These are phyloP conservation scores for Colletotrichum endophyticum DNA, from an alignment of 2,329 filamentous ascomycete genomes.

Conservation along the genomic window DNA sequence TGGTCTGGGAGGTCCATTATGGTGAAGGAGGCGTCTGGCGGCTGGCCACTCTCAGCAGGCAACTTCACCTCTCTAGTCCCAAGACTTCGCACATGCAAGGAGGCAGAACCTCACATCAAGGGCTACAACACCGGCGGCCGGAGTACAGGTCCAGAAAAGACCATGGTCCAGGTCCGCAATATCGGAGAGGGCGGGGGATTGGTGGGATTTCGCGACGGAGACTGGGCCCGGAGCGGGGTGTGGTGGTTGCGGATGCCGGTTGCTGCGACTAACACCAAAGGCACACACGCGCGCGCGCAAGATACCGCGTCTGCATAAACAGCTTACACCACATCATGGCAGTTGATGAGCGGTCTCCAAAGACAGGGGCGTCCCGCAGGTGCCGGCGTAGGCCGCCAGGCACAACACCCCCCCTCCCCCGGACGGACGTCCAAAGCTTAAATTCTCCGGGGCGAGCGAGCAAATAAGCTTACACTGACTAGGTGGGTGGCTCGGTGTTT, in stretches of 20 bases:
- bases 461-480: background rate
- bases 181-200: background rate
- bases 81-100: background rate
- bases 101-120: background rate
- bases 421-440: conserved; percentile 3
- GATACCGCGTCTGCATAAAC: background rate
- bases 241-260: background rate
- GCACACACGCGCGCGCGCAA: background rate
- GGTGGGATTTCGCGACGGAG: conserved; percentile 2
- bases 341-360: background rate
- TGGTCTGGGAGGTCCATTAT: background rate
- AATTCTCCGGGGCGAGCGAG: background rate
- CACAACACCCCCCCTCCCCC: background rate
- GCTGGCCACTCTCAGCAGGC: background rate
- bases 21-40: background rate
- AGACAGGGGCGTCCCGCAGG: background rate
- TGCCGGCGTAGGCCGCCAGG: background rate
- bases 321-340: background rate
- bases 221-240: background rate
- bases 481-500: background rate
- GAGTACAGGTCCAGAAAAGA: background rate
- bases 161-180: background rate
- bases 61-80: background rate
- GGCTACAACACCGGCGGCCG: background rate
- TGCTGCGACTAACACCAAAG: background rate